Evolutionary conservation across 2,329 filamentous ascomycete species (phyloP).

Genomic region (Colletotrichum liaoningense): DNA sequence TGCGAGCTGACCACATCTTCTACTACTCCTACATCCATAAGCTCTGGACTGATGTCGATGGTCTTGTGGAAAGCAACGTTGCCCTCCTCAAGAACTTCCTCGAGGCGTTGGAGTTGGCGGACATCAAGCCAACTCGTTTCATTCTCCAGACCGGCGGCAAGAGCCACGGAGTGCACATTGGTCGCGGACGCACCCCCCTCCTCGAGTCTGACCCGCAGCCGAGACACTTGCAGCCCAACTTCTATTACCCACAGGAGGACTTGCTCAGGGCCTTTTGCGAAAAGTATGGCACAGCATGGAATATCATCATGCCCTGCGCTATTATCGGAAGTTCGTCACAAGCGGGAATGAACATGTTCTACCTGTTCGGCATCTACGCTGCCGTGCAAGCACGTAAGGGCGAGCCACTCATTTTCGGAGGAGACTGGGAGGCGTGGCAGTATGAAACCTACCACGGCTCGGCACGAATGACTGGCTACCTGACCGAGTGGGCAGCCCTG

Average conservation of each 20-base stretch:
- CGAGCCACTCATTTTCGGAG: conserved; percentile 9
- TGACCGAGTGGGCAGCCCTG: conserved; percentile 10
- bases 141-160: conserved; percentile 32
- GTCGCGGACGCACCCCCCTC: background rate
- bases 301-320: conserved; percentile 1
- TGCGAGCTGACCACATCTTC: conserved; percentile 22
- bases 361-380: conserved; percentile 8
- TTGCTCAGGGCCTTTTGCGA: conserved; percentile 7
- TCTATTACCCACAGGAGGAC: conserved; percentile 27
- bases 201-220: conserved; percentile 20
- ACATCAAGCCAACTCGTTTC: background rate
- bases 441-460: conserved; percentile 3
- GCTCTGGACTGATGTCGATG: conserved; percentile 9
- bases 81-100: conserved; percentile 11
- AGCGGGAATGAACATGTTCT: conserved; percentile 7
- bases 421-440: conserved; percentile 24
- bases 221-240: conserved; percentile 14
- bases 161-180: conserved; percentile 25
- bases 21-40: conserved; percentile 28
- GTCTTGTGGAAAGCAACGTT: conserved; percentile 5
- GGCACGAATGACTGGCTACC: conserved; percentile 7
- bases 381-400: background rate
- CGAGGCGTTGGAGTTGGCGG: conserved; percentile 2
- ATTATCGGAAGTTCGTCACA: background rate
- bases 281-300: conserved; percentile 5